Conservation (phyloP, 768 basidiomycete genomes). For the Jaapia argillacea region DNA sequence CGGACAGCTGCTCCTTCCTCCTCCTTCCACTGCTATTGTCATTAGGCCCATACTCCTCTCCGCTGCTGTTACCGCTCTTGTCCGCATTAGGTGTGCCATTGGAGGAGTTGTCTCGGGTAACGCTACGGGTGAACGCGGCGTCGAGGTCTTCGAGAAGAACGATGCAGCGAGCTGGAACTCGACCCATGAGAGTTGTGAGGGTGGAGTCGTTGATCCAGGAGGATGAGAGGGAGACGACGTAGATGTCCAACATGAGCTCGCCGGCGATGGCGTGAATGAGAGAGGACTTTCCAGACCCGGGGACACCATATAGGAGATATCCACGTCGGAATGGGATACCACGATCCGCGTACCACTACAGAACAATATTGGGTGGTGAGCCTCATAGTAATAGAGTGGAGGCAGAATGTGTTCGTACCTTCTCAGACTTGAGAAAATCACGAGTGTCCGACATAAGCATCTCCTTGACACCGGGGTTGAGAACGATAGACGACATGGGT, state of each 20-base stretch:
- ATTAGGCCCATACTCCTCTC: constrained; percentile 22
- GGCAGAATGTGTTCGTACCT: constrained; percentile 27
- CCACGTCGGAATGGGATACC: constrained; percentile 89
- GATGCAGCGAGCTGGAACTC: constrained; percentile 77
- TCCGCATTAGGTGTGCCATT: constrained; percentile 32
- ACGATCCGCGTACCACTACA: constrained; percentile 85
- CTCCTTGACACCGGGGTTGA: constrained; percentile 84
- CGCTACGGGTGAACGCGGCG: constrained; percentile 76
- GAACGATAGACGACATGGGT: constrained; percentile 79
- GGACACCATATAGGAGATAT: constrained; percentile 75
- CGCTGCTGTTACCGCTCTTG: constrained; percentile 22
- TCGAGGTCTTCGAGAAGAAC: constrained; percentile 88
- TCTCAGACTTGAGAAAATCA: constrained; percentile 79
- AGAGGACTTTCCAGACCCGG: constrained; percentile 81
- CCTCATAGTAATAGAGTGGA: constrained; percentile 3
- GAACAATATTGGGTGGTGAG: too few relatives aligned
- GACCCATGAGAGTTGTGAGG: constrained; percentile 77
- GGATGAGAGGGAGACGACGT: constrained; percentile 78
- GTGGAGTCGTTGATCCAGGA: constrained; percentile 87
- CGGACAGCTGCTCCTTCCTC: constrained; percentile 52
- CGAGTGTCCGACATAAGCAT: constrained; percentile 76
- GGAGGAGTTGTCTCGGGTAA: constrained; percentile 48
- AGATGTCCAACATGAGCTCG: constrained; percentile 84
- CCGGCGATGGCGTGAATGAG: constrained; percentile 85
- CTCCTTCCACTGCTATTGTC: constrained; percentile 30